Base-by-base conservation (phyloP, 805 yeast species). In the Candida quercuum region DNA sequence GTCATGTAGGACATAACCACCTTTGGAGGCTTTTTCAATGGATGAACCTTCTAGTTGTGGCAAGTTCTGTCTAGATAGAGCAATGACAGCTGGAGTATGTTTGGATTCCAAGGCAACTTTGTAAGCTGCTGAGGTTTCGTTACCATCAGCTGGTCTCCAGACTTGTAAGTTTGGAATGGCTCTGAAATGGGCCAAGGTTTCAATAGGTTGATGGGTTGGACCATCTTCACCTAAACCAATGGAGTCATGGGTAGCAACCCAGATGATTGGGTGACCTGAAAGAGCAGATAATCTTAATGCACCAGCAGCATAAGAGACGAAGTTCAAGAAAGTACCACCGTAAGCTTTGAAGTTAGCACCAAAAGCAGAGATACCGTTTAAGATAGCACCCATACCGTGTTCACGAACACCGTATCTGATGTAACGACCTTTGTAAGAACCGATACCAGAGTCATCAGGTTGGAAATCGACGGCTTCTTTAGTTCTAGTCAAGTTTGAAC, bases 251-350 rank as follows among this genome's bases (percentile, higher is more conserved):
- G 94, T 85, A 45, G 93, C 93, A 47, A 85, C 87, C 86, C 89
- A 84, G 53, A 78, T 73, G 52, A 84, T 78, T 49, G 91, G 93
- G 60, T 79, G 86, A 52, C 85, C 86, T 40, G 91, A 81, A 47
- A 85, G 67, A 40, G 94, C 91, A 40, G 91, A 73, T 60, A 85
- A 74, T 77, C 94, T 80, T 37, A 84, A 78, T 54, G 95, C 88
- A 72, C 93, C 93, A 28, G 89, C 77, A 51, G 88, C 93, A 57
- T 84, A 84, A 11, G 84, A 76, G 34, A 78, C 83, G 55, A 91
- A 91, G 80, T 93, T 91, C 66, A 91, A 75, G 88, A 91, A 91
- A 59, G 99, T 91, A 69, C 96, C 98, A 65, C 96, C 96, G 71
- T 81, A 89, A 54, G 88, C 81, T 66, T 81, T 84, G 75, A 72